A percentile compares a stretch with the other conserved stretches of the same genome.
Evolutionary conservation across 805 yeast species (phyloP).

Genomic region (Cyberlindnera mrakii): DNA sequence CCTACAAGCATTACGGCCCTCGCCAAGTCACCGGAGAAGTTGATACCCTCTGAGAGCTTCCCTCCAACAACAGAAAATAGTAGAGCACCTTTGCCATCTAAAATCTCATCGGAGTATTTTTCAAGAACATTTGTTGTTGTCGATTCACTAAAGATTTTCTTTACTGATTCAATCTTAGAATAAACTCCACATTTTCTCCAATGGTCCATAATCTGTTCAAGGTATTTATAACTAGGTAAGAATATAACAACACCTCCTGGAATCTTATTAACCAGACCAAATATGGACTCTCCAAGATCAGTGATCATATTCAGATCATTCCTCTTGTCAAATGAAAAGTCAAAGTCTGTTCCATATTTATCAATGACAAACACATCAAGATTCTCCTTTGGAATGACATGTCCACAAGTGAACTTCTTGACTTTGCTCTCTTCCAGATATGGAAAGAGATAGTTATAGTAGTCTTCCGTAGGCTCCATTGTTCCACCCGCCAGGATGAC

Average conservation of each 20-base stretch:
- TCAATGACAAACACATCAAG: constrained; percentile 53
- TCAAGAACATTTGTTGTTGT: constrained; percentile 41
- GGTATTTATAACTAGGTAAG: constrained; percentile 78
- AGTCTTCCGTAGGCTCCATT: constrained; percentile 84
- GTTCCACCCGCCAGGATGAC: constrained; percentile 91
- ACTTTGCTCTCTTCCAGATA: constrained; percentile 37
- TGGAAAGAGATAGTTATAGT: constrained; percentile 60
- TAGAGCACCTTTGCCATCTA: constrained; percentile 48
- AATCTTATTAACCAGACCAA: constrained; percentile 35
- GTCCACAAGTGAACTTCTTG: constrained; percentile 67
- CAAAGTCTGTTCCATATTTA: constrained; percentile 30
- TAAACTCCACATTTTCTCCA: constrained; percentile 45
- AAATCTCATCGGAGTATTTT: constrained; percentile 43
- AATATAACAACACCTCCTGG: constrained; percentile 80
- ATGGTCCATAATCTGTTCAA: constrained; percentile 38
- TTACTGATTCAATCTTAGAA: constrained; percentile 30
- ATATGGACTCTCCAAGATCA: constrained; percentile 44
- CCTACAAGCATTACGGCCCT: constrained; percentile 85
- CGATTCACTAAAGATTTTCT: constrained; percentile 54
- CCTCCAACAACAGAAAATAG: constrained; percentile 89
- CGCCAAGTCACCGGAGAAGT: constrained; percentile 83
- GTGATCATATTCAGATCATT: constrained; percentile 37
- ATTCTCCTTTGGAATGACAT: constrained; percentile 70
- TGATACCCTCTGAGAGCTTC: constrained; percentile 87
- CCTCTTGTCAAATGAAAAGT: constrained; percentile 68